Base-by-base conservation (phyloP, 2,329 filamentous ascomycete species). In the Aspergillus fischeri region DNA sequence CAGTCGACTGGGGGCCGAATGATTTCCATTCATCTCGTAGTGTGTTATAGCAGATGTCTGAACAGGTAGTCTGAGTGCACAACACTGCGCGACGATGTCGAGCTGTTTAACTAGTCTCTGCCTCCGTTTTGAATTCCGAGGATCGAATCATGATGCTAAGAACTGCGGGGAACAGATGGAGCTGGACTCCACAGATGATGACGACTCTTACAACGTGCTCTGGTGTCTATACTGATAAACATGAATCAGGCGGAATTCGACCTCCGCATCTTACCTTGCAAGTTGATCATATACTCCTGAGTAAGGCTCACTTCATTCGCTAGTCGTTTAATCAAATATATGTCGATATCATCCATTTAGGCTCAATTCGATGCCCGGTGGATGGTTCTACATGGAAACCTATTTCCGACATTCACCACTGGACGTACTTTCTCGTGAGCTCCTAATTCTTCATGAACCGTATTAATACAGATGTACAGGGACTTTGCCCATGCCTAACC, bases 1-100 rank as follows among this genome's bases (percentile, higher is more conserved):
- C 28, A 69, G 62, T 28, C 70, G 65, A 42, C 44, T 60, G 10
- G 24, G 41, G 10, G 25, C 49, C 54, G 8, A 45, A 35, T 11
- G 52, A 8, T 7, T 53, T 24, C 20, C 20, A 9, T 10, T 32
- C 56, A 58, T 58, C 10, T 4, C 52, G 47, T 6, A 10, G 24
- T 7, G 21, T 41, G n/a, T 45, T 1, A 8, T 45, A 14, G 32
- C 32, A 38, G 24, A 38, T 38, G 14, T 17, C 17, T 5, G 5
- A 5, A 38, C 32, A 17, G 14, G 14, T 38, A 17, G 32, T n/a
- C 32, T 17, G 32, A 14, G 14, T 38, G 32, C 29, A 32, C 11
- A 32, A 6, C 11, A 6, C 28, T 29, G 28, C 28, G 10, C 10
- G 4, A 29, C 10, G 28, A 4, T 29, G 28, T 29, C 28, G 29